Conservation (phyloP, 2,329 filamentous ascomycete species). For the Capronia coronata region DNA sequence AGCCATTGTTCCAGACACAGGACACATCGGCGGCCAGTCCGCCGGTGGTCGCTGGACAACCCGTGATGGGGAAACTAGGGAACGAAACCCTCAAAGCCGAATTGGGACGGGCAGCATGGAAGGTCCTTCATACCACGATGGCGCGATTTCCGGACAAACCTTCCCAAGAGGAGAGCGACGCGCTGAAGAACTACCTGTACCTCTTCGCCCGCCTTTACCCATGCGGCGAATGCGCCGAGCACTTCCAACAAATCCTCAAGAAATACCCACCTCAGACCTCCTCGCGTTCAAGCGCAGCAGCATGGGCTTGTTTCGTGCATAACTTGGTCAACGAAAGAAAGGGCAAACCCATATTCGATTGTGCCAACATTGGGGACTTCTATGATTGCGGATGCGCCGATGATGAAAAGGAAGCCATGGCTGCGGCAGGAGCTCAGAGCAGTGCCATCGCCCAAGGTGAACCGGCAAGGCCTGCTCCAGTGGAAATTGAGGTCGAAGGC, state of each 20-base stretch:
- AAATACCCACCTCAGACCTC: conserved; percentile 60
- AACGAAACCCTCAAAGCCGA: conserved; percentile 52
- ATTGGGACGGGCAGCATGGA: conserved; percentile 59
- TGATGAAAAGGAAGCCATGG: conserved; percentile 40
- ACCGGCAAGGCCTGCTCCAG: conserved; percentile 10
- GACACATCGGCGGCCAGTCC: conserved; percentile 14
- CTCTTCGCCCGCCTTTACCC: conserved; percentile 60
- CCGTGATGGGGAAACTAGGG: conserved; percentile 43
- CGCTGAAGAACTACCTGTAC: conserved; percentile 55
- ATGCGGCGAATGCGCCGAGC: conserved; percentile 60
- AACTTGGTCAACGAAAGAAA: conserved; percentile 60
- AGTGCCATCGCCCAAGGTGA: conserved; percentile 18
- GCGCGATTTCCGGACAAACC: conserved; percentile 59
- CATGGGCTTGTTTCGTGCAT: conserved; percentile 61
- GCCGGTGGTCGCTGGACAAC: conserved; percentile 38
- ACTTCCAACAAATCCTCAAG: conserved; percentile 55
- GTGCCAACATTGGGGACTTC: conserved; percentile 58
- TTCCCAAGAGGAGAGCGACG: conserved; percentile 53
- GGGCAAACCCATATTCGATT: conserved; percentile 56
- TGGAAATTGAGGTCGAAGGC: conserved; percentile 28
- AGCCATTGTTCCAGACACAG: conserved; percentile 14
- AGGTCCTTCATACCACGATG: conserved; percentile 61
- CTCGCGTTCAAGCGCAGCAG: conserved; percentile 55
- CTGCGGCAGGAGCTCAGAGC: conserved; percentile 19
- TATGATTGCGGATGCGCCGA: conserved; percentile 62